phyloP scores from a whole-genome alignment of 495 filamentous ascomycete genomes.

The Letharia lupina region DNA sequence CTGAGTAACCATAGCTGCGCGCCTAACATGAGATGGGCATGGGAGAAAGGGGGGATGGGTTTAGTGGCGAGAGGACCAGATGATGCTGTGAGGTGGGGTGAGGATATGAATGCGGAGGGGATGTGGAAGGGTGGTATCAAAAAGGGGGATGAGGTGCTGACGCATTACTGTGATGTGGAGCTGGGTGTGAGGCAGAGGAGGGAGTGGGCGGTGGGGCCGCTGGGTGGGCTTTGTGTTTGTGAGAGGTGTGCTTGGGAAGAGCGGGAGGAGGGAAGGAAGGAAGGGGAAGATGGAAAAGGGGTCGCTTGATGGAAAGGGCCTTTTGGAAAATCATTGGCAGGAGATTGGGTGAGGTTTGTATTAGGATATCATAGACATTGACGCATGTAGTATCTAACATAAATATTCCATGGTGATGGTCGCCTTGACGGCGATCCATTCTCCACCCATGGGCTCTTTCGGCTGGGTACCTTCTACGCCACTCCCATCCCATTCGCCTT shows the following conservation, averaged over 20 bases:
- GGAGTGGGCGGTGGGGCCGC: slow-evolving; percentile 77
- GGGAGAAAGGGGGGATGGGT: slow-evolving; percentile 64
- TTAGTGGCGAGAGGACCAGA: slow-evolving; percentile 43
- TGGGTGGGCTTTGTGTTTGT: slow-evolving; percentile 83
- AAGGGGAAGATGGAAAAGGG: neutral
- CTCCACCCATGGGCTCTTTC: no score
- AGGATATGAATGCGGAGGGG: slow-evolving; percentile 16
- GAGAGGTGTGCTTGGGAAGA: slow-evolving; percentile 60
- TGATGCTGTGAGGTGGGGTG: slow-evolving; percentile 40
- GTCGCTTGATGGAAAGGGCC: neutral
- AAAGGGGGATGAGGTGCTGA: slow-evolving; percentile 75
- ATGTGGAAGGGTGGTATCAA: slow-evolving; percentile 47
- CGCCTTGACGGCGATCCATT: neutral
- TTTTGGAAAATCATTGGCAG: neutral
- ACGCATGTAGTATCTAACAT: neutral
- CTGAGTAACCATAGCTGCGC: slow-evolving; percentile 90
- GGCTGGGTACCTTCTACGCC: neutral
- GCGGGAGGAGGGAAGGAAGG: neutral
- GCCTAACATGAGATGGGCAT: slow-evolving; percentile 91
- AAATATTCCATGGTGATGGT: neutral
- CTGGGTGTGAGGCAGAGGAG: slow-evolving; percentile 68
- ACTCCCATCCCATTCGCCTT: neutral
- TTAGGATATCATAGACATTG: no score
- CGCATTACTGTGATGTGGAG: slow-evolving; percentile 88
- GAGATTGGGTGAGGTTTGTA: neutral